phyloP scores from a whole-genome alignment of 805 yeast species.

The Barnettozyma californica region DNA sequence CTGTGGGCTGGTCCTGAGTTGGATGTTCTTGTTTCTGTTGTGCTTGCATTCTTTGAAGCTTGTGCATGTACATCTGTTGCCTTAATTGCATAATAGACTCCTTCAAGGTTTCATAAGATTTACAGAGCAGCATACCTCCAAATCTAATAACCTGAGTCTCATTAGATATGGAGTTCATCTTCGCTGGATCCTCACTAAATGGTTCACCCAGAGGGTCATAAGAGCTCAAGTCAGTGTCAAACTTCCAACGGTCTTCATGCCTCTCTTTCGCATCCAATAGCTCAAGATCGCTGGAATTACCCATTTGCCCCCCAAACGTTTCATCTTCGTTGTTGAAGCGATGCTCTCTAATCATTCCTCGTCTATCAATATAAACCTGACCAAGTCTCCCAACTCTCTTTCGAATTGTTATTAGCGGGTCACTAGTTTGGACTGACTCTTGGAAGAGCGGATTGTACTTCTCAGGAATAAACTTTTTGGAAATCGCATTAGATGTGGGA shows the following conservation, averaged over 20 bases:
- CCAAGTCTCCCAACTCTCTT: conserved; percentile 73
- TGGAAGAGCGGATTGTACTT: conserved; percentile 31
- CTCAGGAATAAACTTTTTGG: conserved; percentile 30
- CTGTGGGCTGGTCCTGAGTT: neutral
- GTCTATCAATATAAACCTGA: conserved; percentile 69
- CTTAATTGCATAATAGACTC: conserved; percentile 73
- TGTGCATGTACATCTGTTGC: conserved; percentile 38
- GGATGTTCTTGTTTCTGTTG: conserved; percentile 23
- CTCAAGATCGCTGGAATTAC: conserved; percentile 17
- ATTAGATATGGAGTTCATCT: conserved; percentile 73
- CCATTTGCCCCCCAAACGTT: conserved; percentile 10
- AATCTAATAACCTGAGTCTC: conserved; percentile 87
- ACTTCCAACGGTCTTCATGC: conserved; percentile 59
- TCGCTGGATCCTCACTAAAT: conserved; percentile 73
- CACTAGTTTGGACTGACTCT: conserved; percentile 31
- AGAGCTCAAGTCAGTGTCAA: conserved; percentile 47
- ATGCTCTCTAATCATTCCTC: conserved; percentile 43
- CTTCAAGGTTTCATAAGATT: conserved; percentile 73
- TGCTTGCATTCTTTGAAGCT: conserved; percentile 23
- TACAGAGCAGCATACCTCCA: conserved; percentile 85
- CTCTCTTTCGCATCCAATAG: conserved; percentile 39
- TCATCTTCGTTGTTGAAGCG: conserved; percentile 21
- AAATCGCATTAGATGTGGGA: conserved; percentile 18
- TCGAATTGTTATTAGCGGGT: conserved; percentile 53
- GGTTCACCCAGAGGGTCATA: conserved; percentile 40